Conservation (phyloP, 495 filamentous ascomycete species). For the Podospora bellae-mahoneyi region DNA sequence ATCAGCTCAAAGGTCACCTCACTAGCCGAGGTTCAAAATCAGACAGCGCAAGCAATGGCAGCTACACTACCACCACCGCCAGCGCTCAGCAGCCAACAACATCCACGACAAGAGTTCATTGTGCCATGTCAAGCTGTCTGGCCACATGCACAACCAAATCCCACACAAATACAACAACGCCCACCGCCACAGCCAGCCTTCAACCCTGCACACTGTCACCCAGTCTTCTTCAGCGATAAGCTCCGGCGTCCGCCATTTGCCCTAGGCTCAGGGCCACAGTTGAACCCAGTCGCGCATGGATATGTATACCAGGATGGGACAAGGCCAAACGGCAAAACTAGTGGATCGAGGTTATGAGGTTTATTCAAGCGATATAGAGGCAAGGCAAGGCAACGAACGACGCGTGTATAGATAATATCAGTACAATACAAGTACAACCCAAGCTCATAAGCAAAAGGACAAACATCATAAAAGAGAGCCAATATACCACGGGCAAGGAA, state of each 20-base stretch:
- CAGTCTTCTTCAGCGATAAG: constrained; percentile 58
- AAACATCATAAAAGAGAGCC: background rate
- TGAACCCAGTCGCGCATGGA: constrained; percentile 51
- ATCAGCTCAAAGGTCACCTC: background rate
- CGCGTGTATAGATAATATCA: background rate
- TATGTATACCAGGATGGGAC: constrained; percentile 49
- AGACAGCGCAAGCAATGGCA: constrained; percentile 13
- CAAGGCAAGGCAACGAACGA: background rate
- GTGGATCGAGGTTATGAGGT: constrained; percentile 42
- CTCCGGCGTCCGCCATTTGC: constrained; percentile 42
- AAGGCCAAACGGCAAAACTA: constrained; percentile 19
- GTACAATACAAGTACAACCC: background rate
- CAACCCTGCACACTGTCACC: constrained; percentile 50
- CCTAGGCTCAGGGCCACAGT: constrained; percentile 23
- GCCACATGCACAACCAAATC: background rate
- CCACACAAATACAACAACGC: background rate
- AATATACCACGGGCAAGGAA: background rate
- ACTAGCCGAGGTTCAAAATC: background rate
- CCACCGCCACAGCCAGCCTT: background rate
- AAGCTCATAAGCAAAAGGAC: constrained; percentile 6
- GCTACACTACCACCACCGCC: constrained; percentile 10
- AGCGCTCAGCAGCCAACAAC: background rate
- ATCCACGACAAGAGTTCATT: background rate
- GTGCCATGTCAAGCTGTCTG: constrained; percentile 22
- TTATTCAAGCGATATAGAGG: background rate